Evolutionary conservation across 495 filamentous ascomycete genomes (phyloP), one percentile per base, ranked within the genome.

Genomic region (Penicillium fimorum): DNA sequence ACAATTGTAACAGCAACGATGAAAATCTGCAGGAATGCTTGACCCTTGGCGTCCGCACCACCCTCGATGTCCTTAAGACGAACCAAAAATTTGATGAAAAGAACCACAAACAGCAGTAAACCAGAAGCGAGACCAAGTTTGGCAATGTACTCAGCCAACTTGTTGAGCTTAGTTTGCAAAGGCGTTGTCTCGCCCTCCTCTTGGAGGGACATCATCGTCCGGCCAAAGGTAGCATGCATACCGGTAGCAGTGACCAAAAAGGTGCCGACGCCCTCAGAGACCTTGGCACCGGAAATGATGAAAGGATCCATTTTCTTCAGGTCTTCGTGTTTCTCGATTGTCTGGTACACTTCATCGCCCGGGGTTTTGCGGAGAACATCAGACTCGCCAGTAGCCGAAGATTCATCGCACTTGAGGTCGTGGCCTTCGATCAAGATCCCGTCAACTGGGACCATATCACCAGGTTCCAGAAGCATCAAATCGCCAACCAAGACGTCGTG

Each of bases 1-100:
- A 97, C 89, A 55, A 97, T 87, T 6, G 92, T 97, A 53, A 97
- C 90, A 22, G 93, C 89, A 27, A 96, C 90, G 58, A 97, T 96
- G 64, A 97, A 93, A 60, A 97, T 96, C 52, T 88, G 82, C 55
- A 97, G 79, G 73, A 97, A 97, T 48, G 84, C 71, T 65, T 93
- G 91, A 3, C 90, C 92, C 70, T 97, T 97, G 52, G 84, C 72
- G 3, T 87, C 81, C 1, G 91, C 81, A 9, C 82, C 74, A 10
- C 63, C 66, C 7, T 70, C 51, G 18, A 79, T 76, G 17, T 69
- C 57, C 3, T 82, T 81, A 10, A 97, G 76, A 15, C 80, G 70
- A 45, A 83, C 88, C 17, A 91, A 72, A 68, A 96, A 97, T 63
- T 91, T 85, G 79, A 96, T 96, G 72, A 97, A 89, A 9, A 96